Evolutionary conservation across 1,284 basidiomycete genomes (phyloP).

Genomic region (Xerocomus nothofagi): DNA sequence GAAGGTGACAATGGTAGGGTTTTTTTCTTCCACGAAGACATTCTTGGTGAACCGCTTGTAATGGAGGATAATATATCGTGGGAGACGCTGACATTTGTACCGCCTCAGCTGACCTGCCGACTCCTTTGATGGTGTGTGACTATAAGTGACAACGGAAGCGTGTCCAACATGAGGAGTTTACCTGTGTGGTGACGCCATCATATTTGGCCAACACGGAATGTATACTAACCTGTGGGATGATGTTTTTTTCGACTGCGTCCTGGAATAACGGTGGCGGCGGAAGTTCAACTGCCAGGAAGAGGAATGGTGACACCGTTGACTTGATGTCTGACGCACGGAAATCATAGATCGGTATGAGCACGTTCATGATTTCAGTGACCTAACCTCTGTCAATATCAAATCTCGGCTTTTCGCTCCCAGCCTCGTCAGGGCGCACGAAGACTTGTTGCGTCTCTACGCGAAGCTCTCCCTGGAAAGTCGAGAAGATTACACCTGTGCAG

Average conservation of each 20-base stretch:
- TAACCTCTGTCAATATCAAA: constrained; percentile 91
- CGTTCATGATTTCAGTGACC: constrained; percentile 19
- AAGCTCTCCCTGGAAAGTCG: constrained; percentile 92
- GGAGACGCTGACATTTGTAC: constrained; percentile 86
- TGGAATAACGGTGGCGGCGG: constrained; percentile 97
- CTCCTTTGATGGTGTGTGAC: constrained; percentile 53
- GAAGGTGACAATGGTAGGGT: constrained; percentile 98
- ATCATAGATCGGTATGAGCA: constrained; percentile 15
- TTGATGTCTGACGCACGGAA: constrained; percentile 69
- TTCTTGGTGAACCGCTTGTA: constrained; percentile 99
- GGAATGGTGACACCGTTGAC: constrained; percentile 84
- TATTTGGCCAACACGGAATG: constrained; percentile 94
- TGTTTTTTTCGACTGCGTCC: constrained; percentile 94
- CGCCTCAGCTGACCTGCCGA: constrained; percentile 82
- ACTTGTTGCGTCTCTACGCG: constrained; percentile 94
- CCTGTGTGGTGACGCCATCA: constrained; percentile 88
- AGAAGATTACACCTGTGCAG: constrained; percentile 80
- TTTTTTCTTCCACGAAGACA: constrained; percentile 96
- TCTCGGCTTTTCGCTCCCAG: constrained; percentile 71
- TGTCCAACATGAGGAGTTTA: constrained; percentile 36
- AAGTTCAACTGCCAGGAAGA: constrained; percentile 93
- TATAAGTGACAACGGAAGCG: constrained; percentile 18
- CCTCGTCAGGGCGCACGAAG: constrained; percentile 75
- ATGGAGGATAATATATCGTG: constrained; percentile 92
- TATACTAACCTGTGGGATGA: constrained; percentile 96